A percentile compares a stretch with the other conserved stretches of the same genome.
phyloP scores from a whole-genome alignment of 2,329 filamentous ascomycete genomes.

The Phialocephala sp. region DNA sequence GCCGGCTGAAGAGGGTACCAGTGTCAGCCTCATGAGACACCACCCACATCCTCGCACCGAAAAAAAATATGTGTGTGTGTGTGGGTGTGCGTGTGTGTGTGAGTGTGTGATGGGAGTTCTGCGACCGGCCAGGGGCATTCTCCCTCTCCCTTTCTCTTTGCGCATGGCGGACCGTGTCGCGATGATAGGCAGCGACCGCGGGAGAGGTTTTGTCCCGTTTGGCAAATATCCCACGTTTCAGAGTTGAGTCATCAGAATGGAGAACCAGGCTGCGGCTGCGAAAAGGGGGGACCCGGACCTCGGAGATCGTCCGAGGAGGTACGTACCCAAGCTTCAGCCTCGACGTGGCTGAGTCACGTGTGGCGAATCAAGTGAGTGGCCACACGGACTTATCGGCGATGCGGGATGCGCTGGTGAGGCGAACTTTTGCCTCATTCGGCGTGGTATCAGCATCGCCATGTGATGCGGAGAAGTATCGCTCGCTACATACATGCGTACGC shows the following conservation, averaged over 20 bases:
- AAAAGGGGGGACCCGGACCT: no score
- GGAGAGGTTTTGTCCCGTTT: not conserved
- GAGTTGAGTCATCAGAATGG: slow-evolving; percentile 11
- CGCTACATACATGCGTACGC: not conserved
- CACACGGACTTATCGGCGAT: slow-evolving; percentile 2
- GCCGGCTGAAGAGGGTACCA: not conserved
- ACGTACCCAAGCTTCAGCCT: slow-evolving; percentile 2
- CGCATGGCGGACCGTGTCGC: not conserved
- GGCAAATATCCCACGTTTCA: slow-evolving; percentile 9
- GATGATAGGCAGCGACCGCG: slow-evolving; percentile 5
- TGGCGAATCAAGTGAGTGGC: not conserved
- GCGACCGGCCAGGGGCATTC: not conserved
- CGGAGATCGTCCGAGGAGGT: not conserved
- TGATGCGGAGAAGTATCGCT: slow-evolving; percentile 1
- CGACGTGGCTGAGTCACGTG: slow-evolving; percentile 12
- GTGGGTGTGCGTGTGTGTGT: not conserved
- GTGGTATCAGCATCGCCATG: not conserved
- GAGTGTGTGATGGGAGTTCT: not conserved
- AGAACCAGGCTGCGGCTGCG: not conserved
- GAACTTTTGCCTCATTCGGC: not conserved
- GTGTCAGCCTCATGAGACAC: slow-evolving; percentile 16
- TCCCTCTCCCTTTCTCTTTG: not conserved
- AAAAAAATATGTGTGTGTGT: not conserved
- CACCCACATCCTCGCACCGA: not conserved
- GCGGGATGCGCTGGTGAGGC: not conserved